Percentiles rank a stretch among this genome's conserved stretches.
These are phyloP conservation scores for Aspergillus quadrilineatus DNA, from an alignment of 2,329 filamentous ascomycete genomes.

Conservation along the genomic window DNA sequence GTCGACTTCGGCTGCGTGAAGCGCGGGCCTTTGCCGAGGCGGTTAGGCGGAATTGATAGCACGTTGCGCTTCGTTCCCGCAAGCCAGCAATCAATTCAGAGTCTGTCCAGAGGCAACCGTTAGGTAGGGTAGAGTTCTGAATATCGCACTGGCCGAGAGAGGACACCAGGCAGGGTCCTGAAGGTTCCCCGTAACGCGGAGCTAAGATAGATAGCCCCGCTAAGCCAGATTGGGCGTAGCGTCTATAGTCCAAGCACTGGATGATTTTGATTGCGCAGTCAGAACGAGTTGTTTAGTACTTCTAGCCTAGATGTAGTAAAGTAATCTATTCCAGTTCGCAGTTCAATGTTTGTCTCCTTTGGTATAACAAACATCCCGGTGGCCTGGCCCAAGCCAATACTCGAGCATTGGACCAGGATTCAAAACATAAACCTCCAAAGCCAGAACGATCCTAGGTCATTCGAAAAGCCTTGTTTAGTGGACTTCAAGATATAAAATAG, in stretches of 20 bases:
- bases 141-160: neutral
- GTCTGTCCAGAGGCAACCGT: neutral
- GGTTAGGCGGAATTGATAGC: neutral
- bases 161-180: neutral
- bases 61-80: neutral
- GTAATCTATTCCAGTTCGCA: too few species aligned
- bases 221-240: neutral
- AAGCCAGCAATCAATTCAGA: neutral
- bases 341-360: too few species aligned
- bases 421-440: too few species aligned
- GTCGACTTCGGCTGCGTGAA: neutral
- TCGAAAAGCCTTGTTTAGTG: too few species aligned
- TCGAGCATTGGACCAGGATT: too few species aligned
- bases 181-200: neutral
- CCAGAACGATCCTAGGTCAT: too few species aligned
- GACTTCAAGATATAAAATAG: too few species aligned
- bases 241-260: neutral
- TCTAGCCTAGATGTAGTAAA: too few species aligned
- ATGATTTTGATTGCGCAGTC: too few species aligned
- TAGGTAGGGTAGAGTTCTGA: neutral
- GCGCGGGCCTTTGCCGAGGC: neutral
- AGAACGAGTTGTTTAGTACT: too few species aligned
- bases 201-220: neutral
- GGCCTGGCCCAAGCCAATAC: too few species aligned
- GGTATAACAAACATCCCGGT: too few species aligned